A percentile compares a stretch with the other conserved stretches of the same genome.
phyloP scores from a whole-genome alignment of 768 basidiomycete species.

The Calvatia gigantea region DNA sequence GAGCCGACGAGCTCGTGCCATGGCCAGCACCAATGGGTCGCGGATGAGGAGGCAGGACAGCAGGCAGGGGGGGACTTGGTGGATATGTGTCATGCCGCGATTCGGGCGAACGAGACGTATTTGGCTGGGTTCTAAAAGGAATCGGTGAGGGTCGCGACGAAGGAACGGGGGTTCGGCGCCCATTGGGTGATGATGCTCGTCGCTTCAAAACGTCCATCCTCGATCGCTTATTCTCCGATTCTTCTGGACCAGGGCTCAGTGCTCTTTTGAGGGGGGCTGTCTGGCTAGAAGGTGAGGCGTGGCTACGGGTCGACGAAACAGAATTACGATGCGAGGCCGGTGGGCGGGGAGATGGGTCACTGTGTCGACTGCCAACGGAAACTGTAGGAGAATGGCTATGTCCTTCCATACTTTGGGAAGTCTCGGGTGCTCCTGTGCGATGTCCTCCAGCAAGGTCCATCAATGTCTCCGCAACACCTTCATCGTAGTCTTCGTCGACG shows the following conservation, averaged over 20 bases:
- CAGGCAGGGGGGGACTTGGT: conserved; percentile 53
- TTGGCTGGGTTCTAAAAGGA: conserved; percentile 68
- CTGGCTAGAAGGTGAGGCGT: conserved; percentile 55
- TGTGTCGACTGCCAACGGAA: conserved; percentile 53
- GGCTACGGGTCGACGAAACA: conserved; percentile 62
- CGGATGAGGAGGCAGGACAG: conserved; percentile 70
- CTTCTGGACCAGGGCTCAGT: conserved; percentile 64
- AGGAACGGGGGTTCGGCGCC: conserved; percentile 51
- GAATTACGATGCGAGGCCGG: conserved; percentile 60
- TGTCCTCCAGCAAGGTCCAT: conserved; percentile 58
- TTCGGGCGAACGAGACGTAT: conserved; percentile 64
- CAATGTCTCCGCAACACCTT: conserved; percentile 77
- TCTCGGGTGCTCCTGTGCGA: conserved; percentile 23
- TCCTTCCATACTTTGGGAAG: conserved; percentile 27
- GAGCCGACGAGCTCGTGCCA: conserved; percentile 30
- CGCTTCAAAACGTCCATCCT: conserved; percentile 54
- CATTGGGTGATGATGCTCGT: conserved; percentile 47
- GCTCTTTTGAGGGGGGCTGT: conserved; percentile 57
- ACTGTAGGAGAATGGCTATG: conserved; percentile 55
- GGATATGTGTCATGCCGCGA: conserved; percentile 51
- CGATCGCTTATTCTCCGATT: conserved; percentile 57
- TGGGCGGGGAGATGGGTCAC: conserved; percentile 45
- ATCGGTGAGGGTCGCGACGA: conserved; percentile 68
- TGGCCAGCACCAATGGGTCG: conserved; percentile 62
- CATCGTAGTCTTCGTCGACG: conserved; percentile 93